phyloP scores from a whole-genome alignment of 805 yeast species.

The Huiozyma sinensis region DNA sequence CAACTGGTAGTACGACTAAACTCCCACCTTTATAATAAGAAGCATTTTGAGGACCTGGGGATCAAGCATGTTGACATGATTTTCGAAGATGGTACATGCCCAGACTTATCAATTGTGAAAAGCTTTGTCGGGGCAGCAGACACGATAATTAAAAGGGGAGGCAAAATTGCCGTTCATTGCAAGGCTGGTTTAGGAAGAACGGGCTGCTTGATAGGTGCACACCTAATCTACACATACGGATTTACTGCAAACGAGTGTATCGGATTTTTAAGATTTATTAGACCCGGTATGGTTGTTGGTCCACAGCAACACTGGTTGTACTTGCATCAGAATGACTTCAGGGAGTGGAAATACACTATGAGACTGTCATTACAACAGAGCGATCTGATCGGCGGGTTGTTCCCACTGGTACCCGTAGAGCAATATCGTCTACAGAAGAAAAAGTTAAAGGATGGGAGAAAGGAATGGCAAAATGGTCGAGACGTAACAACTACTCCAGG shows the following conservation, averaged over 20 bases:
- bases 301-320: constrained; percentile 99
- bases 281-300: constrained; percentile 99
- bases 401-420: constrained; percentile 50
- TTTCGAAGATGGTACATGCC: constrained; percentile 97
- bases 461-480: constrained; percentile 12
- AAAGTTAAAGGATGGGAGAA: constrained; percentile 22
- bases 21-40: constrained; percentile 79
- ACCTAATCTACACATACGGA: constrained; percentile 89
- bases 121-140: constrained; percentile 93
- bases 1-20: constrained; percentile 85
- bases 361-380: constrained; percentile 60
- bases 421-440: constrained; percentile 47
- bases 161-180: constrained; percentile 97
- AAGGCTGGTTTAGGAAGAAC: constrained; percentile 97
- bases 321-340: constrained; percentile 87
- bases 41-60: constrained; percentile 70
- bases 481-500: constrained; percentile 24
- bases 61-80: constrained; percentile 91
- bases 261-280: constrained; percentile 87
- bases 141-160: constrained; percentile 72
- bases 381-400: constrained; percentile 55
- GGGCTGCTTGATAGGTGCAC: constrained; percentile 96
- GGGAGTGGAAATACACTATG: constrained; percentile 95
- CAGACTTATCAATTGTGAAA: constrained; percentile 85
- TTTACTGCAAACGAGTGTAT: constrained; percentile 96